Evolutionary conservation across 1,139 yeast species (phyloP).

Genomic region (Candida tunisiensis): DNA sequence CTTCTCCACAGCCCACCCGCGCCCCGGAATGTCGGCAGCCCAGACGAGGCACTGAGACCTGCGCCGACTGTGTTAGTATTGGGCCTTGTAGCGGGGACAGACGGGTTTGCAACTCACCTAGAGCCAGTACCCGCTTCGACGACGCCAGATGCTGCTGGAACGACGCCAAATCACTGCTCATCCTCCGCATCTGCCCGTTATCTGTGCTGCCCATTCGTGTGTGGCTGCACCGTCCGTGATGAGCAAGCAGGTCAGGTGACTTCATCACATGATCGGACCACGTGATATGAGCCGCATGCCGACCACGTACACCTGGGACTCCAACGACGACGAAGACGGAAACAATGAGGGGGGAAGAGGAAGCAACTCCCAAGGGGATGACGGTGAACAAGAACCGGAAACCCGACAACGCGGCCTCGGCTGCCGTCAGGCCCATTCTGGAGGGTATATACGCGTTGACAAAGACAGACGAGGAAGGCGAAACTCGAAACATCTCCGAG

Average conservation of each 20-base stretch:
- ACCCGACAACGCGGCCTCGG: constrained; percentile 1
- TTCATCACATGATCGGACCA: too few relatives aligned
- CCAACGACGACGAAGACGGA: too few relatives aligned
- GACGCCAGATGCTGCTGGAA: constrained; percentile 39
- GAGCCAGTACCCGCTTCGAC: constrained; percentile 45
- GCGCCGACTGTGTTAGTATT: constrained; percentile 39
- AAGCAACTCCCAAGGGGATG: too few relatives aligned
- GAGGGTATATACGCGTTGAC: constrained; percentile 17
- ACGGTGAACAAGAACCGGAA: too few relatives aligned
- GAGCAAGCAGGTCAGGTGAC: too few relatives aligned
- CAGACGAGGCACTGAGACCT: constrained; percentile 65
- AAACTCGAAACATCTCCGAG: constrained; percentile 16
- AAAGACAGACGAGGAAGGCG: constrained; percentile 12
- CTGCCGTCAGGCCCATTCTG: constrained; percentile 10
- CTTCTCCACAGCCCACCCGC: constrained; percentile 64
- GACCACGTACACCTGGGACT: too few relatives aligned
- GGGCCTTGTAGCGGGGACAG: neutral
- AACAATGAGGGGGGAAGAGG: too few relatives aligned
- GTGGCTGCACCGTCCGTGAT: too few relatives aligned
- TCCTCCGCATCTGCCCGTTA: too few relatives aligned
- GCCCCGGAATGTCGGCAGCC: constrained; percentile 60
- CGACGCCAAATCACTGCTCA: constrained; percentile 20
- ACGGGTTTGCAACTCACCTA: constrained; percentile 23
- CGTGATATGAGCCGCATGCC: too few relatives aligned
- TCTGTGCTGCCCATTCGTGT: too few relatives aligned